A percentile compares a stretch with the other conserved stretches of the same genome.
Evolutionary conservation across 345 rosid genomes (phyloP).

Genomic region (Cochlearia excelsa): DNA sequence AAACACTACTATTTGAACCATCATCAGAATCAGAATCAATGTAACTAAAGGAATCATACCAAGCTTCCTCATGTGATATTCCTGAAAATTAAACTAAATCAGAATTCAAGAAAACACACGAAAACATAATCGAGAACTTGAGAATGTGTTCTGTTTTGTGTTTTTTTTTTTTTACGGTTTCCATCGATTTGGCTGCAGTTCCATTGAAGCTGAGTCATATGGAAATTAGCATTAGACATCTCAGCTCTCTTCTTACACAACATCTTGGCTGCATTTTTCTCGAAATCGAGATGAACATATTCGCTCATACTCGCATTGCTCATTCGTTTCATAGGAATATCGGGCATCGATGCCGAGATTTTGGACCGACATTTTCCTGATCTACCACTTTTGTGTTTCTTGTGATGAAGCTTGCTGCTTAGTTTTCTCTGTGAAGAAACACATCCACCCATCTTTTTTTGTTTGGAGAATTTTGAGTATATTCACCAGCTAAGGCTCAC

Average conservation of each 20-base stretch:
- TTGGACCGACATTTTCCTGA: conserved; percentile 45
- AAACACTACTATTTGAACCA: conserved; percentile 58
- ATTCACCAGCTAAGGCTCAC: conserved; percentile 19
- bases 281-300: conserved; percentile 55
- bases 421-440: conserved; percentile 44
- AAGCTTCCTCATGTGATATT: conserved; percentile 68
- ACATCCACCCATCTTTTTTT: conserved; percentile 67
- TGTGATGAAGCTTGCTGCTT: conserved; percentile 28
- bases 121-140: conserved; percentile 8
- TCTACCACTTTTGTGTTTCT: conserved; percentile 27
- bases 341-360: conserved; percentile 41
- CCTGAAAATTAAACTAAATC: conserved; percentile 38
- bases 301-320: conserved; percentile 53
- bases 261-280: conserved; percentile 49
- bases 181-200: conserved; percentile 63
- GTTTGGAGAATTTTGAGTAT: not conserved
- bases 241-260: conserved; percentile 55
- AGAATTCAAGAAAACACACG: conserved; percentile 1
- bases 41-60: conserved; percentile 73
- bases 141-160: not conserved
- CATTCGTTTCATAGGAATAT: conserved; percentile 41
- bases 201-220: conserved; percentile 72
- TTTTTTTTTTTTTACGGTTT: conserved; percentile 38
- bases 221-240: conserved; percentile 54
- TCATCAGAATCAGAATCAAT: conserved; percentile 82